These are phyloP conservation scores for Tuber aestivum DNA, from an alignment of 495 filamentous ascomycete genomes.

Conservation along the genomic window DNA sequence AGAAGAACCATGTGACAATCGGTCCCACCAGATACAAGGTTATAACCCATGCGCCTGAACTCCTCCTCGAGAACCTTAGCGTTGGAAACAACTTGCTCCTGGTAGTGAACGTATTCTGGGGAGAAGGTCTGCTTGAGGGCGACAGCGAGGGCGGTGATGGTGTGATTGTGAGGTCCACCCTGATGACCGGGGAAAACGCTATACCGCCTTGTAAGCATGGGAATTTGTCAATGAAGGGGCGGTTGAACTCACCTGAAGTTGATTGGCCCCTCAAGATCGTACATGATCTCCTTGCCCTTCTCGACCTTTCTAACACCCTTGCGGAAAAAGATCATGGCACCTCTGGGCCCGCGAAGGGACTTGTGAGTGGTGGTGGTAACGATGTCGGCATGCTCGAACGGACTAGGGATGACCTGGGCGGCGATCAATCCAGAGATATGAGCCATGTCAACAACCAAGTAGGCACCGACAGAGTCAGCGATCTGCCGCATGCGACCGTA, in stretches of 20 bases:
- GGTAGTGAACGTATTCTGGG: constrained; percentile 94
- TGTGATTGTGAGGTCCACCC: constrained; percentile 99
- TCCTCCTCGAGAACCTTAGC: constrained; percentile 80
- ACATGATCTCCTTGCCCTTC: constrained; percentile 88
- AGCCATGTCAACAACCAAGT: constrained; percentile 95
- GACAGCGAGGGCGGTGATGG: constrained; percentile 95
- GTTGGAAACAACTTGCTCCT: constrained; percentile 85
- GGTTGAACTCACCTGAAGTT: constrained; percentile 58
- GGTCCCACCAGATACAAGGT: constrained; percentile 90
- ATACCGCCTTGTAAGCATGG: not conserved
- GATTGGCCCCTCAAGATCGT: constrained; percentile 92
- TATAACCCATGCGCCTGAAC: constrained; percentile 77
- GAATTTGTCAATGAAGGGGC: not conserved
- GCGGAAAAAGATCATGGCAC: constrained; percentile 99
- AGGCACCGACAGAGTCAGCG: constrained; percentile 86
- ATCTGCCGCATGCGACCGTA: constrained; percentile 96
- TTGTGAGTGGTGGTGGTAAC: constrained; percentile 99
- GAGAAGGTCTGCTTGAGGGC: constrained; percentile 91
- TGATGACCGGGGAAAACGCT: constrained; percentile 96
- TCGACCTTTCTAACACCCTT: constrained; percentile 86
- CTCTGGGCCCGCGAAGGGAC: constrained; percentile 94
- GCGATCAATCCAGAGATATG: constrained; percentile 97
- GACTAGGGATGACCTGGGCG: constrained; percentile 86
- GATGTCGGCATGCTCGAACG: constrained; percentile 90
- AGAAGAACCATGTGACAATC: constrained; percentile 98